These are phyloP conservation scores for Botrytis cinerea DNA, from an alignment of 2,329 filamentous ascomycete species.

Conservation along the genomic window DNA sequence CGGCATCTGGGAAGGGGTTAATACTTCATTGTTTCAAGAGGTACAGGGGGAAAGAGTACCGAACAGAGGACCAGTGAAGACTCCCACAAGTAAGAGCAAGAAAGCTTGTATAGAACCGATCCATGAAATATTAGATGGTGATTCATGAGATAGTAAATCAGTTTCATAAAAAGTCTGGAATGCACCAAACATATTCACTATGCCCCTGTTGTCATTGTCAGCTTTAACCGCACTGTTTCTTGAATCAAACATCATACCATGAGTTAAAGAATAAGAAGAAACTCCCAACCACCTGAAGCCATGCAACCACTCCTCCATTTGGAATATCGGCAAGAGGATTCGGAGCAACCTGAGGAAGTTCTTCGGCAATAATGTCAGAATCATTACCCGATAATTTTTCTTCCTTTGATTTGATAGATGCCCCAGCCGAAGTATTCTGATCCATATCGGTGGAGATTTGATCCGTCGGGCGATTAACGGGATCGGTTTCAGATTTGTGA, in stretches of 20 bases:
- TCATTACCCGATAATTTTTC: neutral
- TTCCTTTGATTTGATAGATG: neutral
- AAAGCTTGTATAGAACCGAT: constrained; percentile 52
- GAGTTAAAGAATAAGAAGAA: constrained; percentile 58
- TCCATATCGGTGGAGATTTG: neutral
- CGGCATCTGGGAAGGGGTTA: constrained; percentile 46
- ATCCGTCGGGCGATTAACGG: neutral
- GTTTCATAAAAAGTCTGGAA: constrained; percentile 56
- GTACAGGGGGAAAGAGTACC: neutral
- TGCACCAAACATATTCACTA: constrained; percentile 52
- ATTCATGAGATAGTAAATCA: constrained; percentile 43
- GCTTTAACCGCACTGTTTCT: neutral
- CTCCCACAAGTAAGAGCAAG: constrained; percentile 48
- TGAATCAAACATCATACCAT: constrained; percentile 42
- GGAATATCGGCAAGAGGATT: constrained; percentile 27
- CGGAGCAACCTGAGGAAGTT: neutral
- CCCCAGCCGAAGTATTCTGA: neutral
- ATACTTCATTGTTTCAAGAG: neutral
- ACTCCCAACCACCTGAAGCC: constrained; percentile 54
- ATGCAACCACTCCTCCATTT: constrained; percentile 55
- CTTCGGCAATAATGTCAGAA: constrained; percentile 14
- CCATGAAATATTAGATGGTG: constrained; percentile 48
- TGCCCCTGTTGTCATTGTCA: constrained; percentile 40
- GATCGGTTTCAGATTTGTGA: neutral
- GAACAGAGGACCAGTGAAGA: constrained; percentile 47